Percentiles rank a stretch among this genome's conserved stretches.
These are phyloP conservation scores for Laguncularia racemosa DNA, from an alignment of 345 rosid species.

Conservation along the genomic window DNA sequence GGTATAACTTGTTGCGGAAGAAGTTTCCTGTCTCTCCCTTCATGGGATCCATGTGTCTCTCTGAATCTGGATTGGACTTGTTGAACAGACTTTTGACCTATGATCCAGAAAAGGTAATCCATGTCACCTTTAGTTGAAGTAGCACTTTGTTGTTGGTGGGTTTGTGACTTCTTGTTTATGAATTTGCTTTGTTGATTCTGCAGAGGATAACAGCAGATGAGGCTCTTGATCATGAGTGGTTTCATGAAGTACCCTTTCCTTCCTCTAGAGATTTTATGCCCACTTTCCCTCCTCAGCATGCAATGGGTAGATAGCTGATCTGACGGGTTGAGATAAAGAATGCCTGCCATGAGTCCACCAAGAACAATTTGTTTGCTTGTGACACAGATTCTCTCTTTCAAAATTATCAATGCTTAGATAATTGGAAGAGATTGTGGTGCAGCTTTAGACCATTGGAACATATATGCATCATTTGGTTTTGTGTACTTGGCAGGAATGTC, in stretches of 20 bases:
- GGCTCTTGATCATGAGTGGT: conserved; percentile 82
- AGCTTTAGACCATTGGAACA: too few species aligned
- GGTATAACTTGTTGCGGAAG: conserved; percentile 64
- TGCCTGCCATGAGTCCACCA: too few species aligned
- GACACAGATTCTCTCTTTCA: too few species aligned
- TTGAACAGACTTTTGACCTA: conserved; percentile 54
- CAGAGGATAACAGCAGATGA: conserved; percentile 74
- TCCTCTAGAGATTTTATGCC: conserved; percentile 74
- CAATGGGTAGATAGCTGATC: conserved; percentile 5
- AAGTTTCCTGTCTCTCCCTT: conserved; percentile 76
- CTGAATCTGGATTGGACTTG: conserved; percentile 80
- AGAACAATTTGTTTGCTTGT: too few species aligned
- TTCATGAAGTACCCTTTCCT: conserved; percentile 67
- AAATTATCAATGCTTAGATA: too few species aligned
- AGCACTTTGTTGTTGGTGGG: background rate
- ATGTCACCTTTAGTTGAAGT: background rate
- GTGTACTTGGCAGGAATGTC: too few species aligned
- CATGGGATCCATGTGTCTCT: conserved; percentile 62
- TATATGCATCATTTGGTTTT: too few species aligned
- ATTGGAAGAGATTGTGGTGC: too few species aligned
- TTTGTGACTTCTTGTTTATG: conserved; percentile 1
- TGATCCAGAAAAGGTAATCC: conserved; percentile 64
- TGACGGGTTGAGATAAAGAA: too few species aligned
- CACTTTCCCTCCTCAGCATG: conserved; percentile 47
- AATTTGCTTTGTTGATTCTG: conserved; percentile 13